Evolutionary conservation across 108 stramenopile species (phyloP), one percentile per base, ranked within the genome.

Genomic region (Parietichytrium sp.): DNA sequence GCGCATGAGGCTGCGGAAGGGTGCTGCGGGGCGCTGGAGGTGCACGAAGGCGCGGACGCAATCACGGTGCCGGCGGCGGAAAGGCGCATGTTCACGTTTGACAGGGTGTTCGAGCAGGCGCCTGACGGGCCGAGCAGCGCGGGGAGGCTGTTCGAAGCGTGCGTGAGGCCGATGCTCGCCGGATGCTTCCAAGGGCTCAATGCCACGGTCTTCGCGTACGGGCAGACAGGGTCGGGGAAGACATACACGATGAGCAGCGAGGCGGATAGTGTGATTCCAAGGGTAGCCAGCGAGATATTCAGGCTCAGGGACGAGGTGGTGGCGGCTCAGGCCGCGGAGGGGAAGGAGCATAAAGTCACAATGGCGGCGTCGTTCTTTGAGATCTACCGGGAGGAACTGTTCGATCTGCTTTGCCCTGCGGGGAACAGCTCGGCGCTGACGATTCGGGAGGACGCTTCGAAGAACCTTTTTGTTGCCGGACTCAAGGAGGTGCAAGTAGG

Each of bases 401-500:
- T 31, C 25, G 83, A 84, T 42, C 53, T 84, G 7, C 83, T 84
- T 16, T 29, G 31, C 25, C 16, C 26, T 4, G 52, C 79, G 4
- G 29, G 51, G 26, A 25, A 49, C 31, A 15, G 29, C 3, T 6
- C 51, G 18, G 27, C 31, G 30, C 79, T 80, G 23, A 29, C 16
- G 3, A 38, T 80, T 13, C 79, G 79, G 20, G 79, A 80, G 30
- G 23, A 23, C 33, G 36, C 51, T 3, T 15, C 15, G 4, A 30
- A 91, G 29, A 92, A 91, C 50, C 90, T 93, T 26, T 86, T 89
- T 47, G 89, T 95, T 6, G 86, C 80, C 42, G 92, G 92, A 27
- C 79, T 93, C 54, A 87, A 85, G 36, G 80, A 84, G n/a, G 82
- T 82, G 49, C 30, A 52, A 0, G 91, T 94, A n/a, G 61, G 80